Base-by-base conservation (phyloP, 2,329 filamentous ascomycete species). In the Aspergillus melleus region DNA sequence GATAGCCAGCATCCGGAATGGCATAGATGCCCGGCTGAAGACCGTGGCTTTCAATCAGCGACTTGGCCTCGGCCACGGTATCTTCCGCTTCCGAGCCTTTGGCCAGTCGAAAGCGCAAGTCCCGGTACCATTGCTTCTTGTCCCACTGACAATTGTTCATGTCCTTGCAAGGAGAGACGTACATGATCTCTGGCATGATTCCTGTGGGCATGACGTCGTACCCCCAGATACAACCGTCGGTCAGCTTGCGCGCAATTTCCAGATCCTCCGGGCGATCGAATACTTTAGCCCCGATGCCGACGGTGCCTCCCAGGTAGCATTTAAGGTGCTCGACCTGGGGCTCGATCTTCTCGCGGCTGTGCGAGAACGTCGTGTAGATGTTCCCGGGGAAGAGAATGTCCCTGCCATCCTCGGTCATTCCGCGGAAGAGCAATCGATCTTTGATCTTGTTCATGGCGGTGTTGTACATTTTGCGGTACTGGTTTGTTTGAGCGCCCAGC, bases 231-330 rank as follows among this genome's bases (percentile, higher is more conserved):
- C 86, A 88, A 2, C 83, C 83, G 55, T 88, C 81, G 0, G 84
- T 82, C 50, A 88, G 73, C 65, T 84, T 83, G 30, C 79, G 78
- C 5, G 84, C 86, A 51, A 86, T 81, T 1, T 76, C 72, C 52
- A 88, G 74, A 62, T 88, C 84, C n/a, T 79, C 76, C 1, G 79
- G 71, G 9, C 82, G 78, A 20, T 80, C 72, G 68, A 87, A 87
- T 0, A 88, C 71, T 65, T 82, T 84, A 5, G 84, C 83, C 10
- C 83, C 86, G 0, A 88, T 74, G 0, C 81, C 85, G 52, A 86
- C 84, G 79, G 86, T 88, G 55, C 85, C 86, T 24, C 86, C 86
- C 2, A 84, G 77, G 69, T 85, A 88, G 71, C 86, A 88, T 26
- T 79, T 82, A 11, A 88, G 77, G 68, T 88, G 86, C 59, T 86